Base-by-base conservation (phyloP, 176 grass and related monocot genomes). In the Carex parvula region DNA sequence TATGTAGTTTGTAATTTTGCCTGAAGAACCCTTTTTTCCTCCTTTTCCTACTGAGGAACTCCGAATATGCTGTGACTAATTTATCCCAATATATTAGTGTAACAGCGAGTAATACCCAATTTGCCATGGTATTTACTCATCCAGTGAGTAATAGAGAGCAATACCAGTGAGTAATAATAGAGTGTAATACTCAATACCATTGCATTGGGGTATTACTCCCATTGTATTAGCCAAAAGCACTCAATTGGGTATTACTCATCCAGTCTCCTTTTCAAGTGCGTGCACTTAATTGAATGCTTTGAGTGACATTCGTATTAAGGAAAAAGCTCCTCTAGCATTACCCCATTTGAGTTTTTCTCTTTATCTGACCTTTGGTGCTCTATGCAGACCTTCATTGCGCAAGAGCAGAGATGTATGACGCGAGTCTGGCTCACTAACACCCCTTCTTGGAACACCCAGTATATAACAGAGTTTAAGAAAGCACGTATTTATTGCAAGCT, bases 351-450 rank as follows among this genome's bases (percentile, higher is more conserved):
- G 5, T 64, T 8, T 81, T 8, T 81, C 12, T 18, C 32, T 63
- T 57, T 79, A 35, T 32, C 30, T 42, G 18, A 81, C 33, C 52
- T 84, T 12, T 87, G 87, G 62, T 82, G 20, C 81, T 83, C 29
- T 65, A 15, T 91, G 53, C 83, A 99, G 93, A 83, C 86, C 84
- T 99, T 99, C 37, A 93, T 95, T 33, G 96, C 91, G 4, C 93
- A 99, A 83, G 96, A 99, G 85, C 93, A 92, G 86, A 95, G 90
- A 81, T 92, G 90, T 84, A 58, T 99, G 60, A 90, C 83, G 52
- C 91, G 93, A 88, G 59, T 99, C 86, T 99, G 93, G 93, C 81
- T 99, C 52, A 58, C 35, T 76, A 88, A 95, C 22, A 88, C 79
- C 10, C 96, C 96, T 78, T 83, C 61, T 39, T 93, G 89, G 91